phyloP scores from a whole-genome alignment of 1,284 basidiomycete genomes.

The Cutaneotrichosporon arboriforme region DNA sequence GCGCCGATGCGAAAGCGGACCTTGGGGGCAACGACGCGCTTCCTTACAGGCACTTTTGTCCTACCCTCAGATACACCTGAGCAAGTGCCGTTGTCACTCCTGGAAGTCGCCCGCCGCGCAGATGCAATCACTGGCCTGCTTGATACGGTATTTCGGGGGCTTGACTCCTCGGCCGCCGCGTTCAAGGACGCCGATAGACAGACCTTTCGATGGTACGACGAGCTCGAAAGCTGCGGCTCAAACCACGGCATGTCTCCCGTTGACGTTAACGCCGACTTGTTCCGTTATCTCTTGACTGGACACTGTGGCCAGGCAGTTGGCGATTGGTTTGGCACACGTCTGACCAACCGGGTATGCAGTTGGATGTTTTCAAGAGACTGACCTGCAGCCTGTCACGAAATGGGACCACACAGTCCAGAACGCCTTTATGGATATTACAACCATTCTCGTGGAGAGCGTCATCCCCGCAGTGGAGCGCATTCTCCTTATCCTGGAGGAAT shows the following conservation, averaged over 20 bases:
- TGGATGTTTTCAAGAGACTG: not conserved
- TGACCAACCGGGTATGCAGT: slow-evolving; percentile 36
- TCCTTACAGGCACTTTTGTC: slow-evolving; percentile 35
- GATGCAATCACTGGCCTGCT: slow-evolving; percentile 25
- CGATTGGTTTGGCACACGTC: slow-evolving; percentile 42
- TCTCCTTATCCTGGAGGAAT: slow-evolving; percentile 37
- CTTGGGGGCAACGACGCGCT: not conserved
- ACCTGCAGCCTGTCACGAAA: slow-evolving; percentile 34
- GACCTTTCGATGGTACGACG: slow-evolving; percentile 42
- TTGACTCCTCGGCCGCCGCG: slow-evolving; percentile 28
- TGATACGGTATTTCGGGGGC: slow-evolving; percentile 30
- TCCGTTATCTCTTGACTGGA: slow-evolving; percentile 39
- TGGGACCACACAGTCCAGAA: slow-evolving; percentile 37
- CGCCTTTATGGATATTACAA: slow-evolving; percentile 29
- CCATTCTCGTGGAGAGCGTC: slow-evolving; percentile 34
- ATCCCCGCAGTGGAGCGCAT: slow-evolving; percentile 37
- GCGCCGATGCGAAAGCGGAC: too few species aligned
- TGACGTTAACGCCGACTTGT: slow-evolving; percentile 42
- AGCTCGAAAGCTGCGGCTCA: slow-evolving; percentile 38
- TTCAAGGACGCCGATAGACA: slow-evolving; percentile 39
- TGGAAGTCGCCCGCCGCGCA: slow-evolving; percentile 26
- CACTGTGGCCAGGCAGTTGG: slow-evolving; percentile 30
- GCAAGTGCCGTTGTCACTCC: not conserved
- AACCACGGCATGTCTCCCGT: slow-evolving; percentile 33
- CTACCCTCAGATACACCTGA: not conserved